These are phyloP conservation scores for Phaeotremella skinneri DNA, from an alignment of 768 basidiomycete genomes.

Conservation along the genomic window DNA sequence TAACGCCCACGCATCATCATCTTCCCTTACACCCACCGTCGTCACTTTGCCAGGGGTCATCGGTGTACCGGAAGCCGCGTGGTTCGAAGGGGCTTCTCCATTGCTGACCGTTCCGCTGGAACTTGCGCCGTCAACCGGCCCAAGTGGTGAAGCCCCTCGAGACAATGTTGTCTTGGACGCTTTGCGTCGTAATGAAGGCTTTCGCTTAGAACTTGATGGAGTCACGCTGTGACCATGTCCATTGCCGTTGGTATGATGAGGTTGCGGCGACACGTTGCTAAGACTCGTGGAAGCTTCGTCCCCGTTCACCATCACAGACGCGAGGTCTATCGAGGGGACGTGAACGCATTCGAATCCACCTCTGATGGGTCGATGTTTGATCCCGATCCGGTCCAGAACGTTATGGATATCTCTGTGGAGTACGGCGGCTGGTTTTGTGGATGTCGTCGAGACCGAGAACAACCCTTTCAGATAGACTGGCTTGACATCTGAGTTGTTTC, in stretches of 20 bases:
- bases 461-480: constrained; percentile 93
- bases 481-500: constrained; percentile 63
- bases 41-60: constrained; percentile 9
- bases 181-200: constrained; percentile 28
- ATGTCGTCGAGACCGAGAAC: constrained; percentile 96
- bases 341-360: constrained; percentile 96
- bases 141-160: not conserved
- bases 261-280: constrained; percentile 12
- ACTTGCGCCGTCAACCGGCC: not conserved
- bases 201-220: constrained; percentile 7
- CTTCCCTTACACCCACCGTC: constrained; percentile 16
- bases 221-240: not conserved
- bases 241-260: not conserved
- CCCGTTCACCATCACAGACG: constrained; percentile 58
- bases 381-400: constrained; percentile 90
- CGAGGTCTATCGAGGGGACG: constrained; percentile 85
- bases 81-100: constrained; percentile 14
- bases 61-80: not conserved
- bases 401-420: constrained; percentile 80
- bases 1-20: constrained; percentile 51
- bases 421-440: constrained; percentile 74
- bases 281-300: constrained; percentile 33
- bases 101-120: constrained; percentile 29
- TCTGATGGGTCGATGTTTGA: constrained; percentile 86
- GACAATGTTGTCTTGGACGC: constrained; percentile 21